Evolutionary conservation across 192 early-diverging fungal genomes (phyloP), one percentile per base, ranked within the genome.

Genomic region (Linnemannia exigua): DNA sequence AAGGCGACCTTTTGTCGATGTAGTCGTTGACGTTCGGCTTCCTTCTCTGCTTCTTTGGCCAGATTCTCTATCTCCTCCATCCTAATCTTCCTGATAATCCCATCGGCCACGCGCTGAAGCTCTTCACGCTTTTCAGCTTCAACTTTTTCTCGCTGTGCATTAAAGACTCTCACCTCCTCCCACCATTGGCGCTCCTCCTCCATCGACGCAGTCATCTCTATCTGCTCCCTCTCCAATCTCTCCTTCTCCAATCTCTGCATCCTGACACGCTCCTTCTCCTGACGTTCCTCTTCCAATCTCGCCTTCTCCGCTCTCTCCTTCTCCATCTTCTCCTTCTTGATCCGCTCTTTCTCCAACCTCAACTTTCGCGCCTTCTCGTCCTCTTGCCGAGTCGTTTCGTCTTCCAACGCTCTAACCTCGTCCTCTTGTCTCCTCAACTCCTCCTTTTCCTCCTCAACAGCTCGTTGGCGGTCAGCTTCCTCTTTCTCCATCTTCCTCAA

Each of bases 401-500:
- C n/a, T n/a, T n/a, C n/a, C n/a, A n/a, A n/a, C n/a, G n/a, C n/a
- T n/a, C 35, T 68, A 15, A 37, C 35, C 67, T 68, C 31, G 35
- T 9, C 20, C 22, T 8, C n/a, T 58, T 22, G 5, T n/a, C n/a
- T n/a, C 7, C 52, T 58, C 15, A 50, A 16, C 52, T 28, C 22
- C 20, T 0, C 52, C n/a, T 8, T 9, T 22, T 25, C n/a, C n/a
- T 58, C 22, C 8, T 58, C 22, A 20, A 25, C 0, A 16, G 50
- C 17, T 16, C 50, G 15, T n/a, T n/a, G n/a, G 12, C 16, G 5
- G 2, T 51, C 50, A 0, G 17, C 50, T 20, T 12, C 20, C n/a
- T 68, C 67, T n/a, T 38, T 33, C 33, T 35, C 38, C 36, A 70
- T 77, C 76, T 2, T 46, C 50, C 38, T 20, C 35, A 77, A 54